Evolutionary conservation across 2,329 filamentous ascomycete genomes (phyloP).

Genomic region (Neonectria faginata): DNA sequence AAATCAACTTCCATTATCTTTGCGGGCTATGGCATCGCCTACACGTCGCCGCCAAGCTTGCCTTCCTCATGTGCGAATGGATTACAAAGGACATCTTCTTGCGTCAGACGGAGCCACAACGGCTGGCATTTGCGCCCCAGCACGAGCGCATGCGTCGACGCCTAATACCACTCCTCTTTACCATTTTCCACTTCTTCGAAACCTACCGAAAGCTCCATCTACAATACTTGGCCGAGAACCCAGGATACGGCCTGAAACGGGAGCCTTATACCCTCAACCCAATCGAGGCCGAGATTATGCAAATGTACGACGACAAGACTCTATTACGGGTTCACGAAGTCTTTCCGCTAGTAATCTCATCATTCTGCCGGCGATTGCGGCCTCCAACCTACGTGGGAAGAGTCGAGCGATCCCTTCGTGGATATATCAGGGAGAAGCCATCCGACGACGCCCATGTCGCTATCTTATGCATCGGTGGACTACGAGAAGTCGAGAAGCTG

Average conservation of each 20-base stretch:
- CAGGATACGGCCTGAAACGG: conserved; percentile 62
- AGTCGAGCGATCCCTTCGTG: conserved; percentile 71
- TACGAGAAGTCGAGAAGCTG: conserved; percentile 71
- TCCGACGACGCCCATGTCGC: conserved; percentile 72
- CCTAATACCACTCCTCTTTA: conserved; percentile 72
- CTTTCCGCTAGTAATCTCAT: conserved; percentile 73
- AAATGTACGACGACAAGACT: conserved; percentile 73
- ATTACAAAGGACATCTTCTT: conserved; percentile 75
- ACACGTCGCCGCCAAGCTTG: conserved; percentile 72
- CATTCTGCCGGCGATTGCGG: conserved; percentile 71
- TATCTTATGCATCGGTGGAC: conserved; percentile 69
- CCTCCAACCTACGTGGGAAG: conserved; percentile 74
- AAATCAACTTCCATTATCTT: conserved; percentile 69
- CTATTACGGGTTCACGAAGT: conserved; percentile 72
- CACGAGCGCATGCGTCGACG: conserved; percentile 73
- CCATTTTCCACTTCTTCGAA: conserved; percentile 76
- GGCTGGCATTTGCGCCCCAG: conserved; percentile 69
- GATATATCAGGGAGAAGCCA: conserved; percentile 72
- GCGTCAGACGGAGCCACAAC: conserved; percentile 66
- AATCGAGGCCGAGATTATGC: conserved; percentile 71
- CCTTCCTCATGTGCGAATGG: conserved; percentile 72
- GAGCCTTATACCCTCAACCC: conserved; percentile 71
- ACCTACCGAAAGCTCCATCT: conserved; percentile 70
- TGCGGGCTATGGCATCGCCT: conserved; percentile 75
- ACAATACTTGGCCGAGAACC: conserved; percentile 65